Evolutionary conservation across 2,329 filamentous ascomycete genomes (phyloP), one percentile per base, ranked within the genome.

Genomic region (Coniosporium tulheliwenetii): DNA sequence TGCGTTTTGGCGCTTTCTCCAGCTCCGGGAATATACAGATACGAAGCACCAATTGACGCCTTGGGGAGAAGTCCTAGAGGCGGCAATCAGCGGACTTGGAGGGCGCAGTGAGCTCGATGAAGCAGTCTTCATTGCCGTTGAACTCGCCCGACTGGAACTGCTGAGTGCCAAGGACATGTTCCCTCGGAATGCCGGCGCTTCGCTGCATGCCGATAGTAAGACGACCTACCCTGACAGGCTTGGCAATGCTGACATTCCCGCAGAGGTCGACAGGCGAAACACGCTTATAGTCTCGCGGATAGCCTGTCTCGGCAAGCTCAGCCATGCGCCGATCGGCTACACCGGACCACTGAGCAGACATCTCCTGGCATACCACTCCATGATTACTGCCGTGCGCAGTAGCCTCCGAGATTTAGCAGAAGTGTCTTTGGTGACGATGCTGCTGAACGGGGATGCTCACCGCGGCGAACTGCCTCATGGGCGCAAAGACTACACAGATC

Each of bases 291-390:
- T 96, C 51, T 91, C 86, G 49, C 81, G 91, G 33, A 81, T 87
- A 45, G 84, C 87, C 10, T 86, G 83, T 40, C 68, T 96, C 43
- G 74, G 86, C 39, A 85, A 82, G 53, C 69, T 96, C 45, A 76
- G 79, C 30, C 91, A 98, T 57, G 75, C 84, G 50, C 71, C 74
- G 3, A 87, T 89, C 50, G 91, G 91, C 29, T 98, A 95, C 61
- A 95, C 89, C 2, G 91, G 91, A 1, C 89, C 91, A 1, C 71
- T 98, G 1, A 94, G 86, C 67, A 81, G 91, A 59, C 86, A 89
- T 49, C 70, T 95, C 40, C 70, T 98, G 35, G 79, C 78, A 19
- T 98, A 87, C 66, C 82, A 85, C 45, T 87, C 85, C 1, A 70
- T 96, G 43, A 78, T 85, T 34, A 80, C 80, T 2, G 77, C 83